These are phyloP conservation scores for Boletellus emodensis DNA, from an alignment of 768 basidiomycete genomes.

Conservation along the genomic window DNA sequence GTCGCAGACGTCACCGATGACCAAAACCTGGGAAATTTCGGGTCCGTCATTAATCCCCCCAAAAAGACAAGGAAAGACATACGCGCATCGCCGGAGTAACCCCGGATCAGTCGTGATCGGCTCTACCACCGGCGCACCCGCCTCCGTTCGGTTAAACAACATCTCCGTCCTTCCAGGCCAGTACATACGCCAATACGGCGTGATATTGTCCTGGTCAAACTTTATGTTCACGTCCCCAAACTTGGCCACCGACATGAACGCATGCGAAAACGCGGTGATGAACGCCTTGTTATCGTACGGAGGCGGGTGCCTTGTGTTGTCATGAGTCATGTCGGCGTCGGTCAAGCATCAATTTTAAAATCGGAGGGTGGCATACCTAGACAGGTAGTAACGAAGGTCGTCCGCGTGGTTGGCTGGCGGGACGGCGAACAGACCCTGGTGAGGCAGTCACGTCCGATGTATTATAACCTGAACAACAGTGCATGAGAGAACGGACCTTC, in stretches of 20 bases:
- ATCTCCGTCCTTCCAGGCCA: constrained; percentile 6
- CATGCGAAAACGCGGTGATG: constrained; percentile 24
- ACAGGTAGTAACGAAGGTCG: constrained; percentile 41
- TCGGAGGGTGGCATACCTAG: constrained; percentile 8
- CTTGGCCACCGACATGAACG: constrained; percentile 24
- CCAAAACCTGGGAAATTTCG: constrained; percentile 13
- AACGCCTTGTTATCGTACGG: constrained; percentile 28
- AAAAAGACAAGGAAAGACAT: not conserved
- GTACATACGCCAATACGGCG: constrained; percentile 14
- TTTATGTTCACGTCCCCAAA: constrained; percentile 22
- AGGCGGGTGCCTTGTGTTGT: not conserved
- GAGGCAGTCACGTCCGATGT: not conserved
- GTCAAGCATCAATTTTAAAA: too few species aligned
- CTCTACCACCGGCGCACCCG: not conserved
- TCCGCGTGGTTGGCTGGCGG: constrained; percentile 29
- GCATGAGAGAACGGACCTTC: constrained; percentile 29
- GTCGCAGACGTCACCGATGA: constrained; percentile 6
- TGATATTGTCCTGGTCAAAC: constrained; percentile 16
- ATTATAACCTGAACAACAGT: constrained; percentile 15
- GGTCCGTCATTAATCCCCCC: not conserved
- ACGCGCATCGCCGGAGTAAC: constrained; percentile 11
- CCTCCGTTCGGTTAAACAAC: constrained; percentile 14
- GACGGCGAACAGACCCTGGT: constrained; percentile 30
- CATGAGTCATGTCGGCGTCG: too few species aligned
- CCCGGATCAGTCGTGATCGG: constrained; percentile 3